Evolutionary conservation across 495 filamentous ascomycete genomes (phyloP), one percentile per base, ranked within the genome.

Genomic region (Barbatosphaeria neglecta): DNA sequence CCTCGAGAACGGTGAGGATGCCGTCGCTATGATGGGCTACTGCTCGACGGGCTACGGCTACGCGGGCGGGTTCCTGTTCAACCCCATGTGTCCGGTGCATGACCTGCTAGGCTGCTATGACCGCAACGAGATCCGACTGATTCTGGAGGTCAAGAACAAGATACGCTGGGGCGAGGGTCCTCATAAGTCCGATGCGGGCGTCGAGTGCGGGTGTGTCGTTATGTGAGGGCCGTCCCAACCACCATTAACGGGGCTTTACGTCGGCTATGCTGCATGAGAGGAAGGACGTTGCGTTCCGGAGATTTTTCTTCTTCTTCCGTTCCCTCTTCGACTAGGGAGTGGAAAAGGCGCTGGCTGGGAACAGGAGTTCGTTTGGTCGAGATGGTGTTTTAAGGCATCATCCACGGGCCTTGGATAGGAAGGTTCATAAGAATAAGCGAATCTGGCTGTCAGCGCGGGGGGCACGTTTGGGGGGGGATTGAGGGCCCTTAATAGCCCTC

Each of bases 151-250:
- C 16, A 43, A 45, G 20, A 43, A 50, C 6, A 60, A 60, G 37
- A 47, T 64, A 22, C 56, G 61, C 17, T 63, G 62, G 60, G 69
- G 67, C 6, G 20, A 52, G 22, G 66, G 68, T 16, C 67, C 67
- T 10, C 56, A 50, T 11, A 57, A 47, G 42, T 6, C 37, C 17
- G 66, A 71, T 43, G 47, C 55, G 0, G 66, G 68, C 22, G 35
- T 59, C 20, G 65, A 69, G 53, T 0, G 54, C 25, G 35, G 35
- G 1, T 64, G 63, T 56, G 46, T 38, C 11, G 49, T 67, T 4
- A 63, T 70, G 64, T 70, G 60, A 64, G 15, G 37, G 9, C 13
- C n/a, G n/a, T n/a, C n/a, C n/a, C n/a, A n/a, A n/a, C n/a, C n/a
- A n/a, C n/a, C n/a, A n/a, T n/a, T n/a, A n/a, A n/a, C n/a, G n/a